Percentiles rank a stretch among this genome's conserved stretches.
phyloP scores from a whole-genome alignment of 306 rosid genomes.

The Lablab purpureus region DNA sequence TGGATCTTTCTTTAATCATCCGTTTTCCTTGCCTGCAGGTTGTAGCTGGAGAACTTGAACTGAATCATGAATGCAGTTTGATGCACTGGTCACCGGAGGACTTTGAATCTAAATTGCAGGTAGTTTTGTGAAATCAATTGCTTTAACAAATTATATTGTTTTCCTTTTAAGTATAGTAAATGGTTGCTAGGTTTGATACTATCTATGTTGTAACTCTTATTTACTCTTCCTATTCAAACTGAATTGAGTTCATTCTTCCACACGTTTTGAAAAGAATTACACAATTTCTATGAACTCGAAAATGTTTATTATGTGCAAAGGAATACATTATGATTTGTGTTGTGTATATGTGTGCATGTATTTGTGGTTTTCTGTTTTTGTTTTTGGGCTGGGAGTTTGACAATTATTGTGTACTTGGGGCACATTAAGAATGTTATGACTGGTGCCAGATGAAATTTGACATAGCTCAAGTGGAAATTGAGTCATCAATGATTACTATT shows the following conservation, averaged over 20 bases:
- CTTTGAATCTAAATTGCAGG: constrained; percentile 95
- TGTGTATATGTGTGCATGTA: not conserved
- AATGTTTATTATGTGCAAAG: not conserved
- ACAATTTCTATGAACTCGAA: not conserved
- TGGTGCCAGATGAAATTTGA: not conserved
- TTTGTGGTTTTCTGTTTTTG: not conserved
- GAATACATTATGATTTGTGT: not conserved
- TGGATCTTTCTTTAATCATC: constrained; percentile 19
- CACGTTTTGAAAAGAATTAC: not conserved
- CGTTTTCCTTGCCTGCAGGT: constrained; percentile 62
- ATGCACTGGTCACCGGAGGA: constrained; percentile 97
- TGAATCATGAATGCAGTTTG: constrained; percentile 84
- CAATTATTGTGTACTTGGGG: not conserved
- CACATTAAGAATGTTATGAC: constrained; percentile 4
- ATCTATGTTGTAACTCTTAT: not conserved
- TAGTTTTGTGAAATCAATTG: constrained; percentile 42
- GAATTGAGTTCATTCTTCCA: not conserved
- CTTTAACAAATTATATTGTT: constrained; percentile 15
- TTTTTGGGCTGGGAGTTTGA: not conserved
- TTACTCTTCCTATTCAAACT: not conserved
- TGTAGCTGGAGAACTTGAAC: constrained; percentile 96
- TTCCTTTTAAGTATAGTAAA: not conserved
- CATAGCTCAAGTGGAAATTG: constrained; percentile 13
- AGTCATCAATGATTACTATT: not conserved
- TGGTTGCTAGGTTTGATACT: constrained; percentile 33